Base-by-base conservation (phyloP, 2,329 filamentous ascomycete species). In the Thelonectria rubi region DNA sequence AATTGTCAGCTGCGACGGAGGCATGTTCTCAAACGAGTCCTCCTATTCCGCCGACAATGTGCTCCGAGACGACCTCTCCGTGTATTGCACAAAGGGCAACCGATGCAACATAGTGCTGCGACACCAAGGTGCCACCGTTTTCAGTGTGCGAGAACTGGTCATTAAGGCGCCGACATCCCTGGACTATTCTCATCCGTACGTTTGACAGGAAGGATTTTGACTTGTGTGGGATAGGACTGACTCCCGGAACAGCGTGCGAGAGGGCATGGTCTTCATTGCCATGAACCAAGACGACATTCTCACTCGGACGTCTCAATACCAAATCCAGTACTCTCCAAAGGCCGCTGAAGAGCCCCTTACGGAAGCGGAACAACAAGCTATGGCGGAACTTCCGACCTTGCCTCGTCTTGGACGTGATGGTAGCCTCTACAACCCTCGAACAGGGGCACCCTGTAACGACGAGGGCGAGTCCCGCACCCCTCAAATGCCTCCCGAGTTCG, bases 21-120 rank as follows among this genome's bases (percentile, higher is more conserved):
- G 94, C 45, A 82, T 87, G 60, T 88, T 84, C 71, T 82, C 85
- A 52, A 88, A 90, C 64, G 86, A 89, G 69, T 78, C 81, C 56
- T 78, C 82, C 11, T 91, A 92, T 65, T 85, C 85, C 12, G 88
- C 90, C 18, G 91, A 94, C 68, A 97, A 97, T 74, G 89, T 97
- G 26, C 82, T 98, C 64, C 88, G 86, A 68, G 89, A 94, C 74
- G 92, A 98, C 76, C 83, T 84, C 60, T 91, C 90, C 11, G 92
- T 97, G 2, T 98, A 97, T 74, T 96, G 93, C 77, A 97, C 93
- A 39, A 92, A 94, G 74, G 89, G 88, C n/a, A 91, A 91, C 63
- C 86, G 88, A 60, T 97, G 93, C 79, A 97, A 97, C 73, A 87
- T 98, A 69, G 83, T 98, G 12, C 78, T 98, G 58, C 87, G 88